phyloP scores from a whole-genome alignment of 2,329 filamentous ascomycete species.

The Cadophora gregata region DNA sequence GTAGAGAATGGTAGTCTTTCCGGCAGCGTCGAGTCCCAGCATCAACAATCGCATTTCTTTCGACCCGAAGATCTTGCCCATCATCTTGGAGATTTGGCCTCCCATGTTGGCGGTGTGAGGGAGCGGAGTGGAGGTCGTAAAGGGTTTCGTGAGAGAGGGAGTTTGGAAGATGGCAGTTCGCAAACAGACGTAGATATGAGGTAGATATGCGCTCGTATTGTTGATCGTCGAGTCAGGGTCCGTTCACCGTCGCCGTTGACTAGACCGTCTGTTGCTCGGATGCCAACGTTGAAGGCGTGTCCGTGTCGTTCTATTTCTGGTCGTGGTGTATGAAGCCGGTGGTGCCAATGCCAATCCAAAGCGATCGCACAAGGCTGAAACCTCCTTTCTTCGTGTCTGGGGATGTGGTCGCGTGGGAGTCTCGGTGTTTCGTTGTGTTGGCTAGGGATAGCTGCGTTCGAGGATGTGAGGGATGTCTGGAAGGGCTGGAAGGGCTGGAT shows the following conservation, averaged over 20 bases:
- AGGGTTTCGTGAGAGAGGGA: neutral
- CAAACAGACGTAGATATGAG: neutral
- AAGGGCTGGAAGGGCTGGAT: too few species aligned
- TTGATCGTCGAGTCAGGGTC: constrained; percentile 5
- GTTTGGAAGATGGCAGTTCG: neutral
- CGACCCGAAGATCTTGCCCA: constrained; percentile 98
- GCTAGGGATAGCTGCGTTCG: neutral
- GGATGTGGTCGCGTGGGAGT: constrained; percentile 16
- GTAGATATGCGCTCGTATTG: constrained; percentile 4
- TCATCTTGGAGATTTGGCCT: constrained; percentile 91
- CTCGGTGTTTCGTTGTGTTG: neutral
- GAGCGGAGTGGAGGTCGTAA: neutral
- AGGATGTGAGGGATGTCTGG: neutral
- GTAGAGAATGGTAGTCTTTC: constrained; percentile 99
- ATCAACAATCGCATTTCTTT: constrained; percentile 99
- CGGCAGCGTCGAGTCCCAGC: constrained; percentile 95
- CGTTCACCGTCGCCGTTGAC: neutral
- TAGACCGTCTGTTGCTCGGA: neutral
- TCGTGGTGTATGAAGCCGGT: neutral
- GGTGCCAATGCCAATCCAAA: neutral
- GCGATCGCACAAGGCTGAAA: constrained; percentile 18
- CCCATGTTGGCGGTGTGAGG: constrained; percentile 71
- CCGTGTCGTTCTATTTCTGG: neutral
- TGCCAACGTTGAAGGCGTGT: neutral
- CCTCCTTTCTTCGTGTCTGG: constrained; percentile 1